A percentile compares a stretch with the other conserved stretches of the same genome.
phyloP scores from a whole-genome alignment of 768 basidiomycete species.

The Calocybe indica region DNA sequence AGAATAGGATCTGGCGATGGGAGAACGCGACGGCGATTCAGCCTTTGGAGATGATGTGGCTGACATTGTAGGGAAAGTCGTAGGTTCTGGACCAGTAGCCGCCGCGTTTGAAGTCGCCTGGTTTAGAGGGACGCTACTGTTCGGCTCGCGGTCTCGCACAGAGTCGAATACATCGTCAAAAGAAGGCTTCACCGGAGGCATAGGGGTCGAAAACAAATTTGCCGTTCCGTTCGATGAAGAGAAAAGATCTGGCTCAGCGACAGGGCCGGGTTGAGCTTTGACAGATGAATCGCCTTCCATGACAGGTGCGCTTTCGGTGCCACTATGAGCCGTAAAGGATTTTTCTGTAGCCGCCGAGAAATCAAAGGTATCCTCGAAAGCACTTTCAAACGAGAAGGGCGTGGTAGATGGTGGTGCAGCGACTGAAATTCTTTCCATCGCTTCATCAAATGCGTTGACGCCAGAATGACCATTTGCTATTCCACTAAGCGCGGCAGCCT shows the following conservation, averaged over 20 bases:
- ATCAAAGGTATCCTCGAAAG: constrained; percentile 56
- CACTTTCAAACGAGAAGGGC: constrained; percentile 59
- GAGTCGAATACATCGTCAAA: constrained; percentile 30
- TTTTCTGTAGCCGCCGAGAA: constrained; percentile 37
- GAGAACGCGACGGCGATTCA: constrained; percentile 29
- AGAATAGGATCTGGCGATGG: constrained; percentile 26
- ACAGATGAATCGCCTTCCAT: too few relatives aligned
- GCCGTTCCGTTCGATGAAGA: constrained; percentile 6
- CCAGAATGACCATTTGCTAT: constrained; percentile 26
- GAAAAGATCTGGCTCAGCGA: not conserved
- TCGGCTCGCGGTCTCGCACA: constrained; percentile 32
- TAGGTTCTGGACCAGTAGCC: constrained; percentile 15
- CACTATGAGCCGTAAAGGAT: constrained; percentile 20
- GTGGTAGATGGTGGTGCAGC: constrained; percentile 28
- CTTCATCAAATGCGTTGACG: constrained; percentile 71
- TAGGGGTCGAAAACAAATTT: too few relatives aligned
- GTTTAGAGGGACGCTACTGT: constrained; percentile 21
- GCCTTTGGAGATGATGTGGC: constrained; percentile 32
- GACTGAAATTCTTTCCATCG: constrained; percentile 50
- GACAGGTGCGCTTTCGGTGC: constrained; percentile 4
- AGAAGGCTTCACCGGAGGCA: constrained; percentile 51
- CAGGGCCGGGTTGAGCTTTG: too few relatives aligned
- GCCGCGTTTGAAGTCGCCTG: constrained; percentile 17
- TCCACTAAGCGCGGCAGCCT: constrained; percentile 7
- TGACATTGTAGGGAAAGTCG: constrained; percentile 24